These are phyloP conservation scores for Phytophthora pistaciae DNA, from an alignment of 352 stramenopile species.

Conservation along the genomic window DNA sequence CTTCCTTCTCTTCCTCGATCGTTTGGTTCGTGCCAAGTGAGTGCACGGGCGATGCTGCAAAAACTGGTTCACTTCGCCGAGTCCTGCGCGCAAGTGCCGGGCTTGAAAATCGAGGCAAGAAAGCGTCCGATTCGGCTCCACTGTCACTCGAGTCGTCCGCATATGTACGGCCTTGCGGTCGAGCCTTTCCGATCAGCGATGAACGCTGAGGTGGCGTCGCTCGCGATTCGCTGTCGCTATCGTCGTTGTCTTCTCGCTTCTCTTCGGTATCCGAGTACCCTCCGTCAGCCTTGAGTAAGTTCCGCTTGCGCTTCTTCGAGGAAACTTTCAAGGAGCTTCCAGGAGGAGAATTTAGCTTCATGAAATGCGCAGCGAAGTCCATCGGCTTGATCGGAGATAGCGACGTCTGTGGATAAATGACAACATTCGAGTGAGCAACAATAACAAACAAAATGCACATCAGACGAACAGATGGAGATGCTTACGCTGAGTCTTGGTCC, in stretches of 20 bases:
- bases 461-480: not conserved
- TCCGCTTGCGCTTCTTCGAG: constrained; percentile 54
- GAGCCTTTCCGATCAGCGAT: constrained; percentile 62
- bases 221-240: not conserved
- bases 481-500: constrained; percentile 60
- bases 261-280: constrained; percentile 24
- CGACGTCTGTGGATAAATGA: constrained; percentile 48
- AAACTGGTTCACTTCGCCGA: constrained; percentile 4
- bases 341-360: constrained; percentile 69
- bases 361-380: constrained; percentile 60
- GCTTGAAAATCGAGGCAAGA: constrained; percentile 37
- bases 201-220: constrained; percentile 49
- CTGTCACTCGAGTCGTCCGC: constrained; percentile 63
- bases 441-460: constrained; percentile 1
- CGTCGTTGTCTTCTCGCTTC: constrained; percentile 30
- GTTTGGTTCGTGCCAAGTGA: constrained; percentile 1
- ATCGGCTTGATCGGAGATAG: constrained; percentile 82
- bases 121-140: constrained; percentile 50
- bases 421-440: constrained; percentile 13
- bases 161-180: constrained; percentile 50
- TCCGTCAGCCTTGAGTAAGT: constrained; percentile 23
- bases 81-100: constrained; percentile 41
- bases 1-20: constrained; percentile 17
- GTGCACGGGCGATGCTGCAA: constrained; percentile 18
- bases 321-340: constrained; percentile 45